Conservation (phyloP, 2,329 filamentous ascomycete genomes). For the Aureobasidium sp. region DNA sequence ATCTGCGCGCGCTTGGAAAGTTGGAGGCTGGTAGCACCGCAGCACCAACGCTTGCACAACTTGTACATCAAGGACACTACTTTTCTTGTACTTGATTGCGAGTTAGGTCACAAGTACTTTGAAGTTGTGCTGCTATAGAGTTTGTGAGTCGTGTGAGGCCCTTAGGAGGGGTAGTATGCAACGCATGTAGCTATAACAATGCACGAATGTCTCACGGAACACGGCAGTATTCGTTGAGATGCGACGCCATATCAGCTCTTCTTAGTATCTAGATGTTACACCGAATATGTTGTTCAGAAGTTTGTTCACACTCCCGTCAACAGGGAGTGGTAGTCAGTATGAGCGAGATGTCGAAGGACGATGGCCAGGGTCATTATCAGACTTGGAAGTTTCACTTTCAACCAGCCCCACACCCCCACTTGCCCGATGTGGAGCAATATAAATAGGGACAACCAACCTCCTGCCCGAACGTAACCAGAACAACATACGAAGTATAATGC, state of each 20-base stretch:
- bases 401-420: not conserved
- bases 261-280: too few relatives aligned
- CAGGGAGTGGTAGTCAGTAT: too few relatives aligned
- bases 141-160: too few relatives aligned
- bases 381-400: not conserved
- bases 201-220: too few relatives aligned
- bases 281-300: too few relatives aligned
- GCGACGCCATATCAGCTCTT: too few relatives aligned
- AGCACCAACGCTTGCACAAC: not conserved
- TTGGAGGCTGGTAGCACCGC: not conserved
- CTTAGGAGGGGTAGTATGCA: too few relatives aligned
- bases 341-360: not conserved
- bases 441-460: conserved; percentile 1
- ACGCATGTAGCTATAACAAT: too few relatives aligned
- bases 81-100: not conserved
- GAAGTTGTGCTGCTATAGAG: not conserved
- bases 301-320: too few relatives aligned
- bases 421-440: conserved; percentile 6
- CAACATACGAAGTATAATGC: not conserved
- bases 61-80: not conserved
- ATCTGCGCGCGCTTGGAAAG: not conserved
- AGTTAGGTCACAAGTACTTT: not conserved
- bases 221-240: too few relatives aligned
- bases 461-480: not conserved
- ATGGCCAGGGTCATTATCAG: not conserved